phyloP scores from a whole-genome alignment of 2,329 filamentous ascomycete species.

The Phaeosphaeriaceae sp. region DNA sequence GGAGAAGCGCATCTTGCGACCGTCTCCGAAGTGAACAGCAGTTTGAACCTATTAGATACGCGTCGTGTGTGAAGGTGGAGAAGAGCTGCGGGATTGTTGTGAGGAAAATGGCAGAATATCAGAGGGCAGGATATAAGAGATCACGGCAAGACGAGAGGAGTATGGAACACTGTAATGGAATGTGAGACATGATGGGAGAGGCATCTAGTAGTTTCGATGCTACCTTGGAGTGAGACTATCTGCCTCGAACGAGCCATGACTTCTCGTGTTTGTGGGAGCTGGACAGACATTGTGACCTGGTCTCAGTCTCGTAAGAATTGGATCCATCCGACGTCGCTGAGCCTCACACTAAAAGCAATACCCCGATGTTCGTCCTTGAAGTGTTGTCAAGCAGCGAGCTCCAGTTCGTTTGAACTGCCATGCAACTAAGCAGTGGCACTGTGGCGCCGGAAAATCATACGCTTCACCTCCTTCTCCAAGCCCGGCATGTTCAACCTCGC shows the following conservation, averaged over 20 bases:
- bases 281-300: background rate
- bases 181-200: background rate
- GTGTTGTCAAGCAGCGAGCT: too few species aligned
- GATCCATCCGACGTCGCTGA: background rate
- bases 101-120: background rate
- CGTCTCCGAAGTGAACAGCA: too few species aligned
- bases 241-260: background rate
- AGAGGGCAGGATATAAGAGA: background rate
- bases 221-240: background rate
- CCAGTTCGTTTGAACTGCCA: background rate
- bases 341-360: too few species aligned
- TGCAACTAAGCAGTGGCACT: constrained; percentile 6
- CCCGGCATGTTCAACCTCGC: constrained; percentile 29
- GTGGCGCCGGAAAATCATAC: constrained; percentile 16
- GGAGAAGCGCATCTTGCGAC: too few species aligned
- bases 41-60: too few species aligned
- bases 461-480: constrained; percentile 29
- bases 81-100: background rate
- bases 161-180: background rate
- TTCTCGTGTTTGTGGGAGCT: background rate
- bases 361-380: too few species aligned
- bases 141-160: background rate
- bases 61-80: too few species aligned
- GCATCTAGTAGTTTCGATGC: background rate
- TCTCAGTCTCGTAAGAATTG: too few species aligned